Percentiles rank a stretch among this genome's conserved stretches.
Evolutionary conservation across 352 stramenopile species (phyloP).

Genomic region (Aphanomyces euteiches): DNA sequence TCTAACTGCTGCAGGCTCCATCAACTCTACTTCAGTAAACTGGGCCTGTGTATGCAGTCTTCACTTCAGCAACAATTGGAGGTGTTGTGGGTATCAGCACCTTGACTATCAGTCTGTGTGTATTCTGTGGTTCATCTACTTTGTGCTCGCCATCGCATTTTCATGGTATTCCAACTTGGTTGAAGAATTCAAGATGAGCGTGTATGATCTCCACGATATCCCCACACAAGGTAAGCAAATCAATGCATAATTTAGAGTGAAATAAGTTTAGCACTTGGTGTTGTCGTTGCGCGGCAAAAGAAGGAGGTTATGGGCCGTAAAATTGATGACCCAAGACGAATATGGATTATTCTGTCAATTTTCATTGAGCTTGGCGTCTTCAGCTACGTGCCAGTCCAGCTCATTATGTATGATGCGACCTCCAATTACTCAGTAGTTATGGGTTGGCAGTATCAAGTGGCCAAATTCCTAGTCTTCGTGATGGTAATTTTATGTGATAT

Average conservation of each 20-base stretch:
- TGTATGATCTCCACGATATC: constrained; percentile 28
- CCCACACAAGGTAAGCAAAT: constrained; percentile 22
- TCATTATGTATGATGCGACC: constrained; percentile 17
- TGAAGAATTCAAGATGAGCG: constrained; percentile 11
- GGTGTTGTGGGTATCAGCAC: constrained; percentile 3
- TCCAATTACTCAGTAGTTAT: not conserved
- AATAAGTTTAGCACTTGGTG: constrained; percentile 10
- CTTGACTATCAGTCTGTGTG: not conserved
- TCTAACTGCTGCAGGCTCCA: not conserved
- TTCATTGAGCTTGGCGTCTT: constrained; percentile 22
- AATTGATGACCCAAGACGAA: constrained; percentile 17
- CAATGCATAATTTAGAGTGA: too few relatives aligned
- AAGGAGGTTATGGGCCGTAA: constrained; percentile 14
- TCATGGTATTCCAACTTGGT: constrained; percentile 23
- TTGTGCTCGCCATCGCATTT: constrained; percentile 17
- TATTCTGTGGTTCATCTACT: constrained; percentile 16
- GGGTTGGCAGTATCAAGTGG: not conserved
- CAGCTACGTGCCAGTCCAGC: constrained; percentile 22
- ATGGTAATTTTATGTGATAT: constrained; percentile 1
- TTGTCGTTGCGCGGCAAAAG: constrained; percentile 26
- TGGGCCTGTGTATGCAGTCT: constrained; percentile 9
- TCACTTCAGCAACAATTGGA: constrained; percentile 16
- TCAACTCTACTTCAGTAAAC: constrained; percentile 9
- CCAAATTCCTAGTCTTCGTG: constrained; percentile 3
- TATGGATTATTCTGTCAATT: constrained; percentile 19